Conservation (phyloP, 2,329 filamentous ascomycete species). For the Trichoderma breve region DNA sequence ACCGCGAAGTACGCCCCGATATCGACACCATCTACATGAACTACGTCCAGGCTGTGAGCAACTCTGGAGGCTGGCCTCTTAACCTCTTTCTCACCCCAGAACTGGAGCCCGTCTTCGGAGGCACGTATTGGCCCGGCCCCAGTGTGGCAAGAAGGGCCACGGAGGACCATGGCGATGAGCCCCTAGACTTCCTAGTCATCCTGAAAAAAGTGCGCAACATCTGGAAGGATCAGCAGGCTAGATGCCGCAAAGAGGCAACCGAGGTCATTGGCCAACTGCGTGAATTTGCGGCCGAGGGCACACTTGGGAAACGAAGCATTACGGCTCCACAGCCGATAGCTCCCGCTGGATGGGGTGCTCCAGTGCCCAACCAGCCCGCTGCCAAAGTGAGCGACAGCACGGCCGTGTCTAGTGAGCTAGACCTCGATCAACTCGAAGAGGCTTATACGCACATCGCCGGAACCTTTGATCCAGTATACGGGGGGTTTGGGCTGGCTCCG, state of each 20-base stretch:
- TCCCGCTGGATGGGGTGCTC: conserved; percentile 33
- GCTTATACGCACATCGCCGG: conserved; percentile 76
- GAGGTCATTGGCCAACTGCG: conserved; percentile 78
- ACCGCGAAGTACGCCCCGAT: conserved; percentile 90
- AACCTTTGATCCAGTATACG: conserved; percentile 75
- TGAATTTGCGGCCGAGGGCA: conserved; percentile 87
- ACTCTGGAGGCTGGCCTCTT: conserved; percentile 87
- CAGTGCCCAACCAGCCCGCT: conserved; percentile 29
- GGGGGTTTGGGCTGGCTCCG: conserved; percentile 76
- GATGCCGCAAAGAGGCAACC: conserved; percentile 78
- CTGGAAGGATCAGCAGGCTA: conserved; percentile 82
- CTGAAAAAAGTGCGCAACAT: conserved; percentile 70
- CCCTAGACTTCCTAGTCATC: conserved; percentile 79
- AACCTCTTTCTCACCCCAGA: conserved; percentile 96
- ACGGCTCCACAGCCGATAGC: conserved; percentile 31
- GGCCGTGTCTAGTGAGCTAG: conserved; percentile 64
- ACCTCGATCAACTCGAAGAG: conserved; percentile 88
- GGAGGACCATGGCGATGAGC: conserved; percentile 50
- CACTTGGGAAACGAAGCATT: conserved; percentile 50
- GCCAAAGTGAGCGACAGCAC: conserved; percentile 26
- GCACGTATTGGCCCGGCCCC: conserved; percentile 91
- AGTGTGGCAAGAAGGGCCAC: conserved; percentile 47
- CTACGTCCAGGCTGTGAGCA: conserved; percentile 91
- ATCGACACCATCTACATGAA: conserved; percentile 98
- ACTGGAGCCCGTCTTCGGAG: conserved; percentile 90